A percentile compares a stretch with the other conserved stretches of the same genome.
Evolutionary conservation across 352 stramenopile genomes (phyloP).

Genomic region (Peronospora farinosa): DNA sequence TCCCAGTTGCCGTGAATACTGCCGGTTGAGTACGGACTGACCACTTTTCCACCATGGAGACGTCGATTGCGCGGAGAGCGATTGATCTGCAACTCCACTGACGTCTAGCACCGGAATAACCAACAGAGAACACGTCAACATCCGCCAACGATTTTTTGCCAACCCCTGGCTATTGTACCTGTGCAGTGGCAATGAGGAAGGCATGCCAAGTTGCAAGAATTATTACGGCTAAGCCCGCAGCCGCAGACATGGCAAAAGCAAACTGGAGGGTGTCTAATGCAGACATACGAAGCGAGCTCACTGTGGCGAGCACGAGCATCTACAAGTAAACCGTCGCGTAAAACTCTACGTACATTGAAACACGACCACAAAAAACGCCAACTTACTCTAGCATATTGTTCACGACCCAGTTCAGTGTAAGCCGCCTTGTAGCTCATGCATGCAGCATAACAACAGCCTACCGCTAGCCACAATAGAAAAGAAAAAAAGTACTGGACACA

Average conservation of each 20-base stretch:
- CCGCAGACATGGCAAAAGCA: slow-evolving; percentile 57
- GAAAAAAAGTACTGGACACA: slow-evolving; percentile 62
- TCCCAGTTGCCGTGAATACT: slow-evolving; percentile 75
- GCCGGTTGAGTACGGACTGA: slow-evolving; percentile 59
- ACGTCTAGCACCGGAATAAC: slow-evolving; percentile 44
- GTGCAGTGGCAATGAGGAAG: slow-evolving; percentile 69
- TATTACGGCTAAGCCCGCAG: slow-evolving; percentile 51
- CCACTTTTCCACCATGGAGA: slow-evolving; percentile 39
- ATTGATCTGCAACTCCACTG: slow-evolving; percentile 79
- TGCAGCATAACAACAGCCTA: slow-evolving; percentile 55
- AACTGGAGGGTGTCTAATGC: slow-evolving; percentile 50
- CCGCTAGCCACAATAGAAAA: slow-evolving; percentile 61
- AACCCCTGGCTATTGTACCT: slow-evolving; percentile 34
- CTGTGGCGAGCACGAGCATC: slow-evolving; percentile 26
- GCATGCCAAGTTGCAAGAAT: slow-evolving; percentile 63
- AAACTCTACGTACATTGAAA: neutral
- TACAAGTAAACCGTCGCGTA: slow-evolving; percentile 7
- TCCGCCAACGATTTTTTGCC: neutral
- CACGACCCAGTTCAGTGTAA: slow-evolving; percentile 42
- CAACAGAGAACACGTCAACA: slow-evolving; percentile 3
- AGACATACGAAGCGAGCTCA: slow-evolving; percentile 14
- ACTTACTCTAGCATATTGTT: slow-evolving; percentile 56
- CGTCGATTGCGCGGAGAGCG: slow-evolving; percentile 44
- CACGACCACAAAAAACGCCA: neutral
- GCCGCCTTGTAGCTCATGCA: slow-evolving; percentile 49